Evolutionary conservation across 495 filamentous ascomycete species (phyloP).

Genomic region (Evansstolkia leycettana): DNA sequence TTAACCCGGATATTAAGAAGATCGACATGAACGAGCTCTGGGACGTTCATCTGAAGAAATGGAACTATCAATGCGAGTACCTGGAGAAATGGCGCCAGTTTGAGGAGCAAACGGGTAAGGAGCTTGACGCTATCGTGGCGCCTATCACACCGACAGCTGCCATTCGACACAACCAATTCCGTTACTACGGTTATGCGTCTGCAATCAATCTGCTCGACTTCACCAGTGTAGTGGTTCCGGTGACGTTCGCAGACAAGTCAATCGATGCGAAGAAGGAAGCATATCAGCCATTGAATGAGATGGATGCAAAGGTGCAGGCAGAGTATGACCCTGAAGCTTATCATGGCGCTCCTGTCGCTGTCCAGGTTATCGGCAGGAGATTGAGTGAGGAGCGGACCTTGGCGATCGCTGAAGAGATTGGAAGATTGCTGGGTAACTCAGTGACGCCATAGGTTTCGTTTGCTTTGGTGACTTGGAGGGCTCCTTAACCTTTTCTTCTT

Average conservation of each 20-base stretch:
- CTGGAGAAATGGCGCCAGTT: slow-evolving; percentile 17
- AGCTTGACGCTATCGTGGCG: slow-evolving; percentile 34
- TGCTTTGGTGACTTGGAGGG: too few relatives aligned
- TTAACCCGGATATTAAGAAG: slow-evolving; percentile 20
- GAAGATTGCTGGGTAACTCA: slow-evolving; percentile 3
- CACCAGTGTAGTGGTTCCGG: slow-evolving; percentile 30
- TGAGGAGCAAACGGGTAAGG: slow-evolving; percentile 17
- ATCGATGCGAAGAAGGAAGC: slow-evolving; percentile 15
- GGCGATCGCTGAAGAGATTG: slow-evolving; percentile 17
- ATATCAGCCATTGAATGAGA: slow-evolving; percentile 18
- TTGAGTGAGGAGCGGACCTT: slow-evolving; percentile 37
- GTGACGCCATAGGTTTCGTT: background rate
- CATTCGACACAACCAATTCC: slow-evolving; percentile 18
- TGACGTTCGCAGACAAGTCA: slow-evolving; percentile 29
- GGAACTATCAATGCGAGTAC: slow-evolving; percentile 25
- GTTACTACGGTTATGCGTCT: slow-evolving; percentile 25
- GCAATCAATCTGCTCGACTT: slow-evolving; percentile 33
- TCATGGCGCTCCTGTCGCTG: slow-evolving; percentile 31
- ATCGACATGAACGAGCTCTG: slow-evolving; percentile 19
- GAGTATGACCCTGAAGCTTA: slow-evolving; percentile 35
- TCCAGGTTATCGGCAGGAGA: slow-evolving; percentile 35
- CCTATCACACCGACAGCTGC: slow-evolving; percentile 36
- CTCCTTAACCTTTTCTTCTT: too few relatives aligned
- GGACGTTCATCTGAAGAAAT: slow-evolving; percentile 24
- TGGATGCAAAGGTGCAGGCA: slow-evolving; percentile 13